These are phyloP conservation scores for Mycosarcoma maydis DNA, from an alignment of 1,284 basidiomycete species.

Conservation along the genomic window DNA sequence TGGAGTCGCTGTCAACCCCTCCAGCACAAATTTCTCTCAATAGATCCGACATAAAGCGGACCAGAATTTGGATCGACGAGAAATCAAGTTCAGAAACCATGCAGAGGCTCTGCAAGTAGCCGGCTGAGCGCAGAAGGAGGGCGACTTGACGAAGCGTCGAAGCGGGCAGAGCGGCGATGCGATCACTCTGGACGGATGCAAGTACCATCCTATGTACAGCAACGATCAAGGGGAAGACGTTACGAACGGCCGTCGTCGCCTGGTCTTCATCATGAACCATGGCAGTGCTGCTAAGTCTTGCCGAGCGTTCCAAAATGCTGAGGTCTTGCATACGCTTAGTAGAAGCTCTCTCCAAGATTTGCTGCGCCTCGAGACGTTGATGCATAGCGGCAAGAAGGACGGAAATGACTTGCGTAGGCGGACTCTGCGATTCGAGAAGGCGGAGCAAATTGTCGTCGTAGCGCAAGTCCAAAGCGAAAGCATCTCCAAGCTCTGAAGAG, in stretches of 20 bases:
- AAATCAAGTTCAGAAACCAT: constrained; percentile 44
- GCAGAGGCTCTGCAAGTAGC: constrained; percentile 35
- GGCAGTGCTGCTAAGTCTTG: constrained; percentile 24
- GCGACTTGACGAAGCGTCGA: constrained; percentile 20
- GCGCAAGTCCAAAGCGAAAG: constrained; percentile 27
- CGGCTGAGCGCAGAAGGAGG: constrained; percentile 27
- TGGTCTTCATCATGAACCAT: constrained; percentile 32
- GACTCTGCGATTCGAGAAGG: constrained; percentile 9
- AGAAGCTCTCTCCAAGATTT: constrained; percentile 18
- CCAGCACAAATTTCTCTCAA: constrained; percentile 14
- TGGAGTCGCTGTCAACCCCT: constrained; percentile 9
- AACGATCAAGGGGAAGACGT: constrained; percentile 32
- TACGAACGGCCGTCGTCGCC: constrained; percentile 33
- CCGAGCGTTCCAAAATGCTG: constrained; percentile 41
- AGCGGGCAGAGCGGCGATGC: not conserved
- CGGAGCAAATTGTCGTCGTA: constrained; percentile 33
- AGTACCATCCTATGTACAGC: constrained; percentile 18
- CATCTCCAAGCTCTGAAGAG: constrained; percentile 17
- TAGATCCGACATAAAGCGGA: constrained; percentile 37
- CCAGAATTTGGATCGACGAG: constrained; percentile 45
- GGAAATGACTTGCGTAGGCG: constrained; percentile 5
- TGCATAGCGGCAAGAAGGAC: constrained; percentile 27
- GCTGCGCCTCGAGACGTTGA: constrained; percentile 12
- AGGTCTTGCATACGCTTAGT: constrained; percentile 34
- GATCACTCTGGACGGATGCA: constrained; percentile 3